These are phyloP conservation scores for Arthrobotrys entomopaga DNA, from an alignment of 2,329 filamentous ascomycete species.

Conservation along the genomic window DNA sequence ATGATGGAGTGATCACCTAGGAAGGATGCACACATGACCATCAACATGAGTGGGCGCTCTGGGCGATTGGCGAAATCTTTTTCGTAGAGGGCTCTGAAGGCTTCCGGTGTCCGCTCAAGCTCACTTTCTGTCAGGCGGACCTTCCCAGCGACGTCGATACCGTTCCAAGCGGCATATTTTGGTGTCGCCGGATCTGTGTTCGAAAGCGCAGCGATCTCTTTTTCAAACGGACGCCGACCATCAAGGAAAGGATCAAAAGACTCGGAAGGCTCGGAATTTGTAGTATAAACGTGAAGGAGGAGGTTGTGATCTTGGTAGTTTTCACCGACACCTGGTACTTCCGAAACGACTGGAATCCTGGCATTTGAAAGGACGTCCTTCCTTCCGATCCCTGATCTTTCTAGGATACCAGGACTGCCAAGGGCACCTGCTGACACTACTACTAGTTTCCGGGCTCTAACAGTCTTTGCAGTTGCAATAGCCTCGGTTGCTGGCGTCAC, in stretches of 20 bases:
- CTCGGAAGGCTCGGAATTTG: constrained; percentile 37
- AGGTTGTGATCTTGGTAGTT: constrained; percentile 70
- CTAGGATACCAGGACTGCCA: constrained; percentile 69
- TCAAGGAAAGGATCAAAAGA: constrained; percentile 67
- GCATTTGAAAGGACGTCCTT: constrained; percentile 65
- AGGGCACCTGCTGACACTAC: constrained; percentile 66
- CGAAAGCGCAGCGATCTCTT: constrained; percentile 67
- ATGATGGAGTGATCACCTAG: constrained; percentile 63
- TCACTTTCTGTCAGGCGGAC: constrained; percentile 76
- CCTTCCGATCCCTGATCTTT: constrained; percentile 72
- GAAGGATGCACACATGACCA: constrained; percentile 62
- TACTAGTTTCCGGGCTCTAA: constrained; percentile 69
- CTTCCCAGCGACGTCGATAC: constrained; percentile 83
- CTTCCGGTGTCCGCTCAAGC: constrained; percentile 73
- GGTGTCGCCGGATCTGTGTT: neutral
- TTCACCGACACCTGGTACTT: constrained; percentile 67
- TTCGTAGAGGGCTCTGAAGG: constrained; percentile 80
- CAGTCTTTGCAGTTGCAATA: constrained; percentile 59
- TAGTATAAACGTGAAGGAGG: constrained; percentile 66
- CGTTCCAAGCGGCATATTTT: constrained; percentile 63
- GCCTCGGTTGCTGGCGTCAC: constrained; percentile 58
- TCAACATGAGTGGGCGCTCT: constrained; percentile 66
- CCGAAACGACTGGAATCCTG: constrained; percentile 64
- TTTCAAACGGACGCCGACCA: constrained; percentile 67
- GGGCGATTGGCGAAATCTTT: constrained; percentile 82